These are phyloP conservation scores for Lachancea meyersii DNA, from an alignment of 805 yeast species.

Conservation along the genomic window DNA sequence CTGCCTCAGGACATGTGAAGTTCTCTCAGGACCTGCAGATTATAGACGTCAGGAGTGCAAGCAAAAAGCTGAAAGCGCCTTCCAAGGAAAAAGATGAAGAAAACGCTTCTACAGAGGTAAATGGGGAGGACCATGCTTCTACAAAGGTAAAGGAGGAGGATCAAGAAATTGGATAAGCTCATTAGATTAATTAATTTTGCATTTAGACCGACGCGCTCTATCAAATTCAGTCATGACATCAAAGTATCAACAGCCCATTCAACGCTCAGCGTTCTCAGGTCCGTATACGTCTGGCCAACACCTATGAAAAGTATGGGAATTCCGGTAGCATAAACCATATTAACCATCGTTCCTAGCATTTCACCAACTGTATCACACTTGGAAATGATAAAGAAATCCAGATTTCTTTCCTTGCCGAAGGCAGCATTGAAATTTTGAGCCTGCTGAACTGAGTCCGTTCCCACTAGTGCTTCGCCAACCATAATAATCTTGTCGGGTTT, in stretches of 20 bases:
- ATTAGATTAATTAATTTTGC: no score
- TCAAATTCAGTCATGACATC: slow-evolving; percentile 42
- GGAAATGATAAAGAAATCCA: slow-evolving; percentile 88
- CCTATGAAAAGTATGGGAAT: slow-evolving; percentile 95
- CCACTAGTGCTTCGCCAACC: slow-evolving; percentile 98
- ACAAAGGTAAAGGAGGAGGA: slow-evolving; percentile 6
- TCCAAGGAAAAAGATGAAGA: no score
- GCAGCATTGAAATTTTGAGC: slow-evolving; percentile 91
- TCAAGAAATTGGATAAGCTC: background rate
- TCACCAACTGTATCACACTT: slow-evolving; percentile 98
- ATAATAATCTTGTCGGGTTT: slow-evolving; percentile 92
- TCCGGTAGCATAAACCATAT: slow-evolving; percentile 93
- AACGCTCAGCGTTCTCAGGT: slow-evolving; percentile 80
- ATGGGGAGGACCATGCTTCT: no score
- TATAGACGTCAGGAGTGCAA: slow-evolving; percentile 34
- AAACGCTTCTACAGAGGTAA: no score
- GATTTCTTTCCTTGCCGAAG: slow-evolving; percentile 71
- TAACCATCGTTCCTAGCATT: slow-evolving; percentile 92
- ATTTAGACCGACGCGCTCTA: no score
- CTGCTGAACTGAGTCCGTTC: slow-evolving; percentile 94
- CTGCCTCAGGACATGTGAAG: slow-evolving; percentile 49
- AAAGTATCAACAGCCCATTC: slow-evolving; percentile 87
- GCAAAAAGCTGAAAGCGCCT: background rate
- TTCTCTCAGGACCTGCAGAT: slow-evolving; percentile 57
- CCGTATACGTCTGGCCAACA: slow-evolving; percentile 95